Evolutionary conservation across 2,329 filamentous ascomycete species (phyloP).

Genomic region (Paraphoma chrysanthemicola): DNA sequence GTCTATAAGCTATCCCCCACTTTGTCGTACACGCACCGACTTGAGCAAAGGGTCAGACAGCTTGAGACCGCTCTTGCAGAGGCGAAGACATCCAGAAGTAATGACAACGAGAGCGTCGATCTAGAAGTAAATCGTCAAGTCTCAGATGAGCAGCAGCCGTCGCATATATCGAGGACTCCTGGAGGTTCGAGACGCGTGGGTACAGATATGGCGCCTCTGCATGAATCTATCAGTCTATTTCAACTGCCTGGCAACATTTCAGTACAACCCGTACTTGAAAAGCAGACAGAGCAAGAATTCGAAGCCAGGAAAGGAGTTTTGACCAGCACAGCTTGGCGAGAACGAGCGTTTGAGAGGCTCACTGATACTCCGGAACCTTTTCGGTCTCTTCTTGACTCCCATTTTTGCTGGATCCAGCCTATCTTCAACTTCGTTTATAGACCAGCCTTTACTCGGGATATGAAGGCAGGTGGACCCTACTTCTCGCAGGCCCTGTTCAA

Average conservation of each 20-base stretch:
- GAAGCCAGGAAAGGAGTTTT: conserved; percentile 11
- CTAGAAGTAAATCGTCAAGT: no score
- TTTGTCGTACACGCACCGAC: conserved; percentile 13
- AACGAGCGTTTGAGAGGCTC: conserved; percentile 13
- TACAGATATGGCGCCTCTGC: conserved; percentile 6
- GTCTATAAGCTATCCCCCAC: conserved; percentile 16
- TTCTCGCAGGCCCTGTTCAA: conserved; percentile 15
- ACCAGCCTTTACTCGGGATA: conserved; percentile 18
- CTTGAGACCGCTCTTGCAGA: conserved; percentile 6
- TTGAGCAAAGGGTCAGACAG: conserved; percentile 8
- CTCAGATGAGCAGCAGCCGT: no score
- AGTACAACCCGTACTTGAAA: neutral
- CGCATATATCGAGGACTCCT: neutral
- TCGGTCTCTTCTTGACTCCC: conserved; percentile 13
- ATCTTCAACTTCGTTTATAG: conserved; percentile 19
- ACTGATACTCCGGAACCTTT: conserved; percentile 16
- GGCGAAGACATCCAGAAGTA: neutral
- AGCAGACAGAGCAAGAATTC: neutral
- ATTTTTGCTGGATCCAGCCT: conserved; percentile 19
- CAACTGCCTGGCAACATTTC: conserved; percentile 7
- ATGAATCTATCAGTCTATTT: conserved; percentile 14
- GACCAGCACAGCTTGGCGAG: conserved; percentile 13
- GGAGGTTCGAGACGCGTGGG: neutral
- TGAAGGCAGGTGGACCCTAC: conserved; percentile 15
- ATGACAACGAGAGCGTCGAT: no score